Evolutionary conservation across 2,329 filamentous ascomycete genomes (phyloP).

Genomic region (Fusarium illudens): DNA sequence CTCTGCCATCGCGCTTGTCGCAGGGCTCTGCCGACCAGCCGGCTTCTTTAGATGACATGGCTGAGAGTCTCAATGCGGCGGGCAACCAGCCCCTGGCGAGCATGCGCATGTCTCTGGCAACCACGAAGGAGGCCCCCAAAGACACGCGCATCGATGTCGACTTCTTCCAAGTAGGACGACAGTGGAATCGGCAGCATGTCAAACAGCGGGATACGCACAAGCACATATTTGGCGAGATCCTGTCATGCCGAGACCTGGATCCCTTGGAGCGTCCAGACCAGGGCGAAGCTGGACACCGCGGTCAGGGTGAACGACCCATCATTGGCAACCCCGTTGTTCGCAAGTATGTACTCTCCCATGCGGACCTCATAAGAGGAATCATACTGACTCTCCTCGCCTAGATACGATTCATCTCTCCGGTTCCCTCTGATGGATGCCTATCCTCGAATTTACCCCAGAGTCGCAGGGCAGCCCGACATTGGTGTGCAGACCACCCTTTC

Average conservation of each 20-base stretch:
- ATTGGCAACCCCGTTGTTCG: slow-evolving; percentile 42
- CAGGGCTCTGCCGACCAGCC: slow-evolving; percentile 50
- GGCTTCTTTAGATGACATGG: slow-evolving; percentile 68
- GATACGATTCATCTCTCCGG: slow-evolving; percentile 62
- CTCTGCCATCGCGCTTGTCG: slow-evolving; percentile 76
- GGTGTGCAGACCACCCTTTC: slow-evolving; percentile 68
- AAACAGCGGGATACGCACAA: slow-evolving; percentile 15
- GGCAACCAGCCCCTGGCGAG: slow-evolving; percentile 84
- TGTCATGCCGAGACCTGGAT: slow-evolving; percentile 34
- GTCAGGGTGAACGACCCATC: slow-evolving; percentile 27
- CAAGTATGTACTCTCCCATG: slow-evolving; percentile 32
- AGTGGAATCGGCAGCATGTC: slow-evolving; percentile 21
- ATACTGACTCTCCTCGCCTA: slow-evolving; percentile 13
- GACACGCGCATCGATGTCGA: slow-evolving; percentile 45
- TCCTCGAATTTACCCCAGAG: slow-evolving; percentile 73
- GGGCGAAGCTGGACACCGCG: not conserved
- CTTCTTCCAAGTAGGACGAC: slow-evolving; percentile 43
- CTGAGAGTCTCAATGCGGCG: slow-evolving; percentile 73
- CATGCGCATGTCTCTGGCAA: slow-evolving; percentile 70
- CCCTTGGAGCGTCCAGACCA: slow-evolving; percentile 8
- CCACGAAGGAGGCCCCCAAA: slow-evolving; percentile 42
- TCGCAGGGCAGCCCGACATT: slow-evolving; percentile 46
- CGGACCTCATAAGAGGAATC: no score
- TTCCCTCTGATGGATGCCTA: slow-evolving; percentile 88
- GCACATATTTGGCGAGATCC: slow-evolving; percentile 44